Percentiles rank a stretch among this genome's conserved stretches.
phyloP scores from a whole-genome alignment of 768 basidiomycete species.

The Boletus sp. region DNA sequence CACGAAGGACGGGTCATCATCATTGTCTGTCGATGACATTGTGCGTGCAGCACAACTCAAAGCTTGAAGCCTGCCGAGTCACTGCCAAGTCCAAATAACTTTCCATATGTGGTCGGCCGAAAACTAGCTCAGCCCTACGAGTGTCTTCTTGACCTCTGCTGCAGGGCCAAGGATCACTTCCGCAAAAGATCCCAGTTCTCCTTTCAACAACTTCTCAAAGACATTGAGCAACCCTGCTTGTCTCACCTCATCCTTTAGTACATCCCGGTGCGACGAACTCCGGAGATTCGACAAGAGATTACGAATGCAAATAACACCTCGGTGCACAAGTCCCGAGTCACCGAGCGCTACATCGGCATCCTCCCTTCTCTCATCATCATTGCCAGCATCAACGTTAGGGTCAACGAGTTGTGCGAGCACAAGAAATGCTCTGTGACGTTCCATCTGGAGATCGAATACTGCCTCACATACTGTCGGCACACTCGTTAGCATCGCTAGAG shows the following conservation, averaged over 20 bases:
- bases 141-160: constrained; percentile 47
- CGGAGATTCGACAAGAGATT: constrained; percentile 57
- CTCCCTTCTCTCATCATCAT: constrained; percentile 37
- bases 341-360: constrained; percentile 29
- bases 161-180: constrained; percentile 47
- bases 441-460: constrained; percentile 63
- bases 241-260: constrained; percentile 51
- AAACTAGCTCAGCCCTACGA: constrained; percentile 29
- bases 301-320: constrained; percentile 71
- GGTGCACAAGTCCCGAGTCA: constrained; percentile 68
- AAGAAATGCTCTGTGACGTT: constrained; percentile 60
- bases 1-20: constrained; percentile 36
- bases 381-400: constrained; percentile 41
- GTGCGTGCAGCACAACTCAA: not conserved
- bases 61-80: too few relatives aligned
- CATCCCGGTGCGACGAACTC: constrained; percentile 37
- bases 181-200: constrained; percentile 33
- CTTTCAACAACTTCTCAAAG: constrained; percentile 50
- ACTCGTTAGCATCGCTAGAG: constrained; percentile 76
- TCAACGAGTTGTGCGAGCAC: constrained; percentile 70
- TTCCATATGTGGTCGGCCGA: not conserved
- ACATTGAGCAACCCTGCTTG: constrained; percentile 52
- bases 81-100: not conserved
- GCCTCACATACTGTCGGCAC: constrained; percentile 57
- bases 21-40: constrained; percentile 13